A percentile compares a stretch with the other conserved stretches of the same genome.
Evolutionary conservation across 192 early-diverging fungal species (phyloP).

Genomic region (Rhizoclosmatium sp.): DNA sequence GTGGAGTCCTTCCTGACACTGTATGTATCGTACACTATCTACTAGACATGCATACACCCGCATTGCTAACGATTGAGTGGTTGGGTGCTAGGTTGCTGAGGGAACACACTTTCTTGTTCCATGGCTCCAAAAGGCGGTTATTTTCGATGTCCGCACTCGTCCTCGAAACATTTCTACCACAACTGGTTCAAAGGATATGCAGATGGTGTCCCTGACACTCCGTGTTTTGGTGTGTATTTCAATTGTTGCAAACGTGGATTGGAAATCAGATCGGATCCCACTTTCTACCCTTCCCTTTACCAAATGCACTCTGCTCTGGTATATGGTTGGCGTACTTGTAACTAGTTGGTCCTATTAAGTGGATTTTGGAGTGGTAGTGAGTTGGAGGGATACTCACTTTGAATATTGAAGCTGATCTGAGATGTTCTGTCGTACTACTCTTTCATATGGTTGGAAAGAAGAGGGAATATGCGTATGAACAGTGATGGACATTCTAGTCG

Average conservation of each 20-base stretch:
- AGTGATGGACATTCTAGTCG: background rate
- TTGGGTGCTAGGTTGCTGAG: conserved; percentile 65
- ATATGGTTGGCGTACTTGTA: no score
- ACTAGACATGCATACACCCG: no score
- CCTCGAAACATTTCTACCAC: conserved; percentile 99
- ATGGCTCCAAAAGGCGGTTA: conserved; percentile 91
- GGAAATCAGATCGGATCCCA: no score
- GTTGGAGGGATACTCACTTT: no score
- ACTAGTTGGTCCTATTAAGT: no score
- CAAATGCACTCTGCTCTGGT: no score
- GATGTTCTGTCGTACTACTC: background rate
- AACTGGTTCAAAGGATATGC: conserved; percentile 99
- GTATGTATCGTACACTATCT: background rate
- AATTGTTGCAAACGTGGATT: background rate
- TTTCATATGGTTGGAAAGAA: conserved; percentile 37
- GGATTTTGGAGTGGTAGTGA: no score
- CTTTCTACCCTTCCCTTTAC: no score
- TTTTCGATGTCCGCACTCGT: conserved; percentile 92
- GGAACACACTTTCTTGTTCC: conserved; percentile 98
- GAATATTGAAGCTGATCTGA: no score
- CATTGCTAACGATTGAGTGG: no score
- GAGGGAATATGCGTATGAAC: background rate
- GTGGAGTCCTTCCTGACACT: conserved; percentile 83
- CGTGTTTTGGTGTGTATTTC: conserved; percentile 63
- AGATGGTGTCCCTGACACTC: conserved; percentile 93